Base-by-base conservation (phyloP, 1,139 yeast genomes). In the Candida dubliniensis region DNA sequence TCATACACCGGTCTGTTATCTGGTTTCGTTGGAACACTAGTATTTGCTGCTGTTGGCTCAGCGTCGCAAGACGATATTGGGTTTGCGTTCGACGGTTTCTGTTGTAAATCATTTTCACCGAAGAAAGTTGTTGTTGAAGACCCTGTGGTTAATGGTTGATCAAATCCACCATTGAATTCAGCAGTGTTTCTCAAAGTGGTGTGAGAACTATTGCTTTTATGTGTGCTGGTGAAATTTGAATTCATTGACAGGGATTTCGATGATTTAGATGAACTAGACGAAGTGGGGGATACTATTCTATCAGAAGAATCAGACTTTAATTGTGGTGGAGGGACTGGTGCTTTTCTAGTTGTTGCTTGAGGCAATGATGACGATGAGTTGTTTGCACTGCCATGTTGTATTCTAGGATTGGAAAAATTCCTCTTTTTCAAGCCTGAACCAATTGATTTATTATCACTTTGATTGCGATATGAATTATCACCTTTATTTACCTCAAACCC, bases 401-500 rank as follows among this genome's bases (percentile, higher is more conserved):
- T 24, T 31, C 35, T 37, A 5, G 30, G n/a, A 11, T 13, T 24
- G 34, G 15, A 26, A 23, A 15, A 31, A 8, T 39, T 23, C 23
- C 12, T 29, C 23, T 15, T 23, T 10, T 18, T 12, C n/a, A 8
- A 5, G 14, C 12, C 23, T 18, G 42, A 27, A 23, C 14, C 26
- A 6, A 32, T 25, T 6, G 36, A 32, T 32, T 30, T 37, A 9
- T 40, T 31, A 8, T 34, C 36, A 25, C 31, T 42, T 9, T 13
- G 23, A n/a, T 36, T 33, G 12, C 36, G 14, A 13, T 34, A 33
- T 8, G 10, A 9, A 9, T 34, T 18, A 13, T 41, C 53, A 8
- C 46, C 58, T 46, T 58, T 55, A 50, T 69, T 69, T 30, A 79
- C 78, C 37, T 81, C 86, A 52, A 82, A 82, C 0, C 87, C 87